Base-by-base conservation (phyloP, 2,329 filamentous ascomycete genomes). In the Beauveria scarabaeidicola region DNA sequence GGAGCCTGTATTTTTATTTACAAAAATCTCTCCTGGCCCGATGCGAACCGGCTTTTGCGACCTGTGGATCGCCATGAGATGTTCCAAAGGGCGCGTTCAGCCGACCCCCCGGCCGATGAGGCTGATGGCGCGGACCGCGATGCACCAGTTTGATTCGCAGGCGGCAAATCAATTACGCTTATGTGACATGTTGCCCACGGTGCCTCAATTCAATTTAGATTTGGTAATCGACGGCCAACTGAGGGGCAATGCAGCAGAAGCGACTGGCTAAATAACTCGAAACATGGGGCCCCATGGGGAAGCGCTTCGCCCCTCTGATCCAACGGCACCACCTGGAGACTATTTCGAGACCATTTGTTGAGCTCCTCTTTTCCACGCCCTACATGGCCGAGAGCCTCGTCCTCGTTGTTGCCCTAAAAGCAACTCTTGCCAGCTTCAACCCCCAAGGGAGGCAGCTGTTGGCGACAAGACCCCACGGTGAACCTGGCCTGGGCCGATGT, bases 331-430 rank as follows among this genome's bases (percentile, higher is more conserved):
- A 27, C 43, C 17, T 4, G 10, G 19, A 17, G 52, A 13, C 38
- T 11, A 32, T 23, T 17, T 2, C n/a, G 27, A 17, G 38, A 13
- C 38, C n/a, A 32, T 36, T 2, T 36, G 32, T 48, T 19, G 5
- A 56, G 47, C 55, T 58, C 55, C 55, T 58, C 55, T 58, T 58
- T 58, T 58, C 55, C 55, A 44, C 55, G 46, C 55, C 55, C 55
- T 58, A 58, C 55, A 58, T 58, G 23, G 10, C 17, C 53, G n/a
- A 19, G 7, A 38, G 47, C 40, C 56, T 52, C 29, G 38, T 51
- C 15, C 19, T 19, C 21, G 7, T 57, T 57, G 7, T 57, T 57
- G 46, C 46, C 54, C 25, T 51, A 43, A 23, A 50, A 51, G 46
- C 54, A 57, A 43, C 32, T 57, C 46, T 29, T 58, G 11, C 44